These are phyloP conservation scores for Taphrina deformans DNA, from an alignment of 1,139 yeast species.

Conservation along the genomic window DNA sequence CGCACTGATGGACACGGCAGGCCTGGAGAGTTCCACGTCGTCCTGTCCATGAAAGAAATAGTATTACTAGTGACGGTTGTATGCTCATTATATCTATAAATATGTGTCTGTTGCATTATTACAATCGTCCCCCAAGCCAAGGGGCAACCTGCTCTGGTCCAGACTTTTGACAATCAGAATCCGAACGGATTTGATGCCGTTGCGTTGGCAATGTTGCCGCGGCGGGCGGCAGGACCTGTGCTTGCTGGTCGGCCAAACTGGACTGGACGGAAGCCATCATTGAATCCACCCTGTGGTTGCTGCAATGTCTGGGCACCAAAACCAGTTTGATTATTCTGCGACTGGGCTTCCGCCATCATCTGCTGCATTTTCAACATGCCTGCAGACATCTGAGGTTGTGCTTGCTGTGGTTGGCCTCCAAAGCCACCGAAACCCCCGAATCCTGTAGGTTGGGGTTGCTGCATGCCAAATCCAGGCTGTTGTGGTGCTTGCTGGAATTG, in stretches of 20 bases:
- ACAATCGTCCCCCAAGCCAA: not conserved
- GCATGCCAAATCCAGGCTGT: conserved; percentile 37
- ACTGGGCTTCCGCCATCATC: conserved; percentile 32
- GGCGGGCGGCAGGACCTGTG: conserved; percentile 22
- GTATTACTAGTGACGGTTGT: not conserved
- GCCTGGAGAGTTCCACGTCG: no score
- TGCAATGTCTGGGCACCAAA: conserved; percentile 4
- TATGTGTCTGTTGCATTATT: not conserved
- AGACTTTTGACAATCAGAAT: no score
- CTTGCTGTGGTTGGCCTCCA: conserved; percentile 36
- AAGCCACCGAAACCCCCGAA: conserved; percentile 40
- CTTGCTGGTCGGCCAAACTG: conserved; percentile 22
- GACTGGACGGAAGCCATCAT: conserved; percentile 9
- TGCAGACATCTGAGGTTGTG: conserved; percentile 34
- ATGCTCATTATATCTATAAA: conserved; percentile 1
- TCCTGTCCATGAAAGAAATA: no score
- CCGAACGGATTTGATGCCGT: conserved; percentile 31
- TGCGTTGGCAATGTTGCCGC: conserved; percentile 18
- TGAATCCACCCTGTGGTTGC: not conserved
- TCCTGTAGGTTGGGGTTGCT: conserved; percentile 50
- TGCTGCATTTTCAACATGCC: conserved; percentile 33
- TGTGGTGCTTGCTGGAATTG: conserved; percentile 35
- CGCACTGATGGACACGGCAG: no score
- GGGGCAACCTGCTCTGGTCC: no score
- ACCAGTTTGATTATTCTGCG: conserved; percentile 3